phyloP scores from a whole-genome alignment of 306 rosid species.

The Chamaecrista fasciculata region DNA sequence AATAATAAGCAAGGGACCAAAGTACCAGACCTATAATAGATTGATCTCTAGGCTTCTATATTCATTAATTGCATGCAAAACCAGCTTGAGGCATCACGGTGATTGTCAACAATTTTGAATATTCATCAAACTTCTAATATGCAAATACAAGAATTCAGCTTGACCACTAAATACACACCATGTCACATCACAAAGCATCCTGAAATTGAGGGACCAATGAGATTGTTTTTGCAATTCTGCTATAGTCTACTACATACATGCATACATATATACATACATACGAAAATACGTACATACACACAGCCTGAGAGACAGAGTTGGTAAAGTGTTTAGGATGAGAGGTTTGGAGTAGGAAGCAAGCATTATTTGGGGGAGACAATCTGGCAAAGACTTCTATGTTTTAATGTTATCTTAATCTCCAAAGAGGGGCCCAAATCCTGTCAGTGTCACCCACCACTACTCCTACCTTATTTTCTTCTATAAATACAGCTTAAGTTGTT shows the following conservation, averaged over 20 bases:
- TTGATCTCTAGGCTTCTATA: too few species aligned
- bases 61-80: too few species aligned
- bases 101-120: too few species aligned
- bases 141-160: not conserved
- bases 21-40: too few species aligned
- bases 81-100: too few species aligned
- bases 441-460: constrained; percentile 18
- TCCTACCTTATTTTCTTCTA: constrained; percentile 22
- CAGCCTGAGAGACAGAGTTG: constrained; percentile 41
- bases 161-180: too few species aligned
- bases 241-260: too few species aligned
- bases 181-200: not conserved
- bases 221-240: not conserved
- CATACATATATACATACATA: too few species aligned
- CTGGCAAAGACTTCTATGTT: constrained; percentile 37
- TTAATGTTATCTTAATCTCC: constrained; percentile 35
- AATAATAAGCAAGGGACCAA: too few species aligned
- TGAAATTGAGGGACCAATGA: constrained; percentile 21
- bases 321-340: constrained; percentile 31
- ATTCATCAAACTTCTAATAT: not conserved
- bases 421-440: constrained; percentile 31
- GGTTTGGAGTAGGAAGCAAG: not conserved
- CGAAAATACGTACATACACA: too few species aligned
- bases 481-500: constrained; percentile 1
- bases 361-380: constrained; percentile 30